Evolutionary conservation across 2,329 filamentous ascomycete species (phyloP).

Genomic region (Shiraia bambusicola): DNA sequence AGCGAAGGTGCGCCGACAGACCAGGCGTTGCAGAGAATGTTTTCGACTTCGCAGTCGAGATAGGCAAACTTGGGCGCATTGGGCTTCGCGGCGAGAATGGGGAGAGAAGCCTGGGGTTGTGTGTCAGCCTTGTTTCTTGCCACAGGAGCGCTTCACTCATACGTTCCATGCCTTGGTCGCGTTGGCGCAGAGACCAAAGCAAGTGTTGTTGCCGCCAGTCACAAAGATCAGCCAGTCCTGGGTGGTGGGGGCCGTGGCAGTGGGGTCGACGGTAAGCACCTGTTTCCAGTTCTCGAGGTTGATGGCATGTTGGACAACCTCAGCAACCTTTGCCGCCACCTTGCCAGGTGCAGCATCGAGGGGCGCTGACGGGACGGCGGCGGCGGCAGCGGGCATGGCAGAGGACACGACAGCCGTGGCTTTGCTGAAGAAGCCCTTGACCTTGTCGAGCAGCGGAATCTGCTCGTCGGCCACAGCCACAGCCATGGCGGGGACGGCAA

Average conservation of each 20-base stretch:
- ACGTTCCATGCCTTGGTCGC: conserved; percentile 63
- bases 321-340: conserved; percentile 55
- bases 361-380: conserved; percentile 37
- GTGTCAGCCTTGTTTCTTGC: conserved; percentile 4
- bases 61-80: conserved; percentile 67
- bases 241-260: conserved; percentile 58
- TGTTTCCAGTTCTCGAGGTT: conserved; percentile 72
- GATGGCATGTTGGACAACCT: conserved; percentile 57
- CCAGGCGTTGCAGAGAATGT: conserved; percentile 75
- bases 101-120: conserved; percentile 57
- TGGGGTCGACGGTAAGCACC: conserved; percentile 61
- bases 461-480: conserved; percentile 59
- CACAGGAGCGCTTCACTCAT: conserved; percentile 16
- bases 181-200: conserved; percentile 67
- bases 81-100: conserved; percentile 62
- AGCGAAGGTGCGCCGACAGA: conserved; percentile 64
- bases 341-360: conserved; percentile 54
- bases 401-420: conserved; percentile 59
- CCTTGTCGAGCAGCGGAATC: conserved; percentile 62
- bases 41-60: conserved; percentile 73
- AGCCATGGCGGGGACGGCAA: conserved; percentile 54
- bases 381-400: conserved; percentile 50
- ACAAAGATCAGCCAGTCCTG: conserved; percentile 77
- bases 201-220: conserved; percentile 77
- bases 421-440: conserved; percentile 57